Evolutionary conservation across 2,329 filamentous ascomycete species (phyloP).

Genomic region (Balansia obtecta): DNA sequence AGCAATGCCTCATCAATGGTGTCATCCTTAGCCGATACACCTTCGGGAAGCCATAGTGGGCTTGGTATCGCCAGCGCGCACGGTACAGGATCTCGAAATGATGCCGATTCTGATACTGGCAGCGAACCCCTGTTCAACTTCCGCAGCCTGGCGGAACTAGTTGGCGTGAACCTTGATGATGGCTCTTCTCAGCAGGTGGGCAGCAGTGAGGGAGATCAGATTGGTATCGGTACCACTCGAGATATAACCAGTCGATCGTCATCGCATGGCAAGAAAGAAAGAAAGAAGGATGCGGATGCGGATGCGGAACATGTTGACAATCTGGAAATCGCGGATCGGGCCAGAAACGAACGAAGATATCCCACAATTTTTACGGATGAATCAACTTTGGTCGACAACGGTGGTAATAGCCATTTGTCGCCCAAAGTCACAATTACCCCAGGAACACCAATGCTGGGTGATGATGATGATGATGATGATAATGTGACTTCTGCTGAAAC

Average conservation of each 20-base stretch:
- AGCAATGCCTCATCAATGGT: conserved; percentile 77
- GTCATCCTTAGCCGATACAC: conserved; percentile 63
- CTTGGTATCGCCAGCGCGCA: conserved; percentile 22
- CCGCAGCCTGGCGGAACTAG: conserved; percentile 71
- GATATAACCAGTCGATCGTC: conserved; percentile 15
- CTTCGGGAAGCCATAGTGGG: conserved; percentile 36
- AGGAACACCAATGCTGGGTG: conserved; percentile 30
- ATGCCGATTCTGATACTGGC: conserved; percentile 38
- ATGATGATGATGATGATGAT: too few species aligned
- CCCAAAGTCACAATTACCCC: conserved; percentile 7
- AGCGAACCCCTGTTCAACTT: conserved; percentile 85
- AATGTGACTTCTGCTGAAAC: conserved; percentile 20
- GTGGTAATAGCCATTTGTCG: conserved; percentile 1
- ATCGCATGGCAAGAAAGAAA: conserved; percentile 26
- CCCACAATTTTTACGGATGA: conserved; percentile 3
- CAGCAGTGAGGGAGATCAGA: conserved; percentile 13
- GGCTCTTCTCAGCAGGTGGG: conserved; percentile 21
- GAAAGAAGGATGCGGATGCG: conserved; percentile 21
- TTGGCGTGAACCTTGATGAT: conserved; percentile 50
- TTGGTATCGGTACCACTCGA: conserved; percentile 11
- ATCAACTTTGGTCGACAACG: conserved; percentile 3
- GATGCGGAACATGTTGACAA: conserved; percentile 21
- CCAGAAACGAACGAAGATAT: neutral
- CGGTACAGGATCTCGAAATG: conserved; percentile 31
- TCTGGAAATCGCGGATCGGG: neutral